Percentiles rank a stretch among this genome's conserved stretches.
Conservation (phyloP, 2,329 filamentous ascomycete genomes). For the Hypoxylon sp. region DNA sequence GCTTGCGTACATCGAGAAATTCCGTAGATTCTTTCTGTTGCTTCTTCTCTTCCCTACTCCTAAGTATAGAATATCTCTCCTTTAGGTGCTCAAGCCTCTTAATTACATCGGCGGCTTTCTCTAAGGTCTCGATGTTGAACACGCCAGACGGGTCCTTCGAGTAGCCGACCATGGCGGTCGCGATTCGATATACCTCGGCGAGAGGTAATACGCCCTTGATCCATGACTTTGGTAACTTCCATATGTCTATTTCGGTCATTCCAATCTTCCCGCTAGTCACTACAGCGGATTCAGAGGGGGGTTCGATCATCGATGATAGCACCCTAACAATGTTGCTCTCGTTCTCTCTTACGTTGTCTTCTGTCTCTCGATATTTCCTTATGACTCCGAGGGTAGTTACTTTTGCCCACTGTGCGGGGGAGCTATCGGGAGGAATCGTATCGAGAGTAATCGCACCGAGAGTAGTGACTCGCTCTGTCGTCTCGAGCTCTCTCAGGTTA, state of each 20-base stretch:
- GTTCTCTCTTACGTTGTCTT: conserved; percentile 49
- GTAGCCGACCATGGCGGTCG: conserved; percentile 48
- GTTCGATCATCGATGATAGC: conserved; percentile 45
- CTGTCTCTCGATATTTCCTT: conserved; percentile 27
- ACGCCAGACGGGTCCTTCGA: conserved; percentile 31
- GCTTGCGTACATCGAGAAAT: conserved; percentile 51
- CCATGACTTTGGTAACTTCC: conserved; percentile 34
- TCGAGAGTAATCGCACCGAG: conserved; percentile 24
- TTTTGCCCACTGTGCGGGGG: conserved; percentile 6
- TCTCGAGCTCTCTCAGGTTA: conserved; percentile 57
- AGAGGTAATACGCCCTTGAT: conserved; percentile 43
- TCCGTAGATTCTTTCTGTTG: conserved; percentile 41
- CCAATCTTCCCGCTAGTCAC: conserved; percentile 34
- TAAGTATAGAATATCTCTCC: conserved; percentile 56
- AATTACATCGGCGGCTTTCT: conserved; percentile 37
- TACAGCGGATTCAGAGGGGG: conserved; percentile 4
- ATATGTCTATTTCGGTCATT: conserved; percentile 23
- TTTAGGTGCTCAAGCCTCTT: conserved; percentile 45
- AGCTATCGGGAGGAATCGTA: not conserved
- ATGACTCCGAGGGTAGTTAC: not conserved
- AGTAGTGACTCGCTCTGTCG: conserved; percentile 54
- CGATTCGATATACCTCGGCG: conserved; percentile 49
- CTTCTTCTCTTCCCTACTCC: conserved; percentile 54
- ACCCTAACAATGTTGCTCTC: conserved; percentile 49
- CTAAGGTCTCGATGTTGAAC: conserved; percentile 37